Evolutionary conservation across 2,329 filamentous ascomycete species (phyloP).

Genomic region (Ophiostoma piceae): DNA sequence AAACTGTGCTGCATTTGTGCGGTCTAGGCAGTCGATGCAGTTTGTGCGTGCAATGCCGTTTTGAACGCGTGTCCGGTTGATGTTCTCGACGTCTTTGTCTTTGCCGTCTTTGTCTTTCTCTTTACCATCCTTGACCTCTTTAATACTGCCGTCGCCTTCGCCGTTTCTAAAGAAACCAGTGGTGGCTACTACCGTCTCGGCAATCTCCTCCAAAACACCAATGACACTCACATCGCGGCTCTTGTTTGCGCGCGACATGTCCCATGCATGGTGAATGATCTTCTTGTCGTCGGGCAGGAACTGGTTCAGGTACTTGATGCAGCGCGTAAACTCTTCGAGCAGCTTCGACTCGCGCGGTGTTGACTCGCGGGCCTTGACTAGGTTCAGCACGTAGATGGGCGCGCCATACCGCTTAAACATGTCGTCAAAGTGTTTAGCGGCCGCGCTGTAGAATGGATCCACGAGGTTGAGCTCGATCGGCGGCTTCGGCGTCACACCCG

Average conservation of each 20-base stretch:
- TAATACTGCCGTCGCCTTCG: constrained; percentile 55
- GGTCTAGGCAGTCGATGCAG: constrained; percentile 94
- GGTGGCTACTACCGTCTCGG: constrained; percentile 74
- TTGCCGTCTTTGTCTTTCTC: background rate
- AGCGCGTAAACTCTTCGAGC: constrained; percentile 77
- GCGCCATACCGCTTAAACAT: constrained; percentile 89
- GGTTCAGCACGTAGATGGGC: constrained; percentile 83
- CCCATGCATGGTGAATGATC: constrained; percentile 92
- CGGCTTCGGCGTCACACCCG: constrained; percentile 90
- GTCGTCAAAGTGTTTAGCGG: constrained; percentile 91
- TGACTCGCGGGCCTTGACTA: constrained; percentile 84
- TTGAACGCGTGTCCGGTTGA: constrained; percentile 60
- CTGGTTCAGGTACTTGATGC: constrained; percentile 89
- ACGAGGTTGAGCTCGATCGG: constrained; percentile 93
- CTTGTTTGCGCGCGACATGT: constrained; percentile 96
- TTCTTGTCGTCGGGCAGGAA: constrained; percentile 78
- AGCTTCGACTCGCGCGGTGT: constrained; percentile 89
- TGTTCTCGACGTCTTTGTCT: background rate
- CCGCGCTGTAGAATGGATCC: constrained; percentile 91
- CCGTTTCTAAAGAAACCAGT: constrained; percentile 97
- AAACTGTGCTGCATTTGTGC: constrained; percentile 96
- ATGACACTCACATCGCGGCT: constrained; percentile 91
- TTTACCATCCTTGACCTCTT: background rate
- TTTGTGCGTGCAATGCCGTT: constrained; percentile 93
- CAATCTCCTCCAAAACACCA: constrained; percentile 80